Evolutionary conservation across 2,329 filamentous ascomycete genomes (phyloP), one percentile per base, ranked within the genome.

Genomic region (Hymenoscyphus salicellus): DNA sequence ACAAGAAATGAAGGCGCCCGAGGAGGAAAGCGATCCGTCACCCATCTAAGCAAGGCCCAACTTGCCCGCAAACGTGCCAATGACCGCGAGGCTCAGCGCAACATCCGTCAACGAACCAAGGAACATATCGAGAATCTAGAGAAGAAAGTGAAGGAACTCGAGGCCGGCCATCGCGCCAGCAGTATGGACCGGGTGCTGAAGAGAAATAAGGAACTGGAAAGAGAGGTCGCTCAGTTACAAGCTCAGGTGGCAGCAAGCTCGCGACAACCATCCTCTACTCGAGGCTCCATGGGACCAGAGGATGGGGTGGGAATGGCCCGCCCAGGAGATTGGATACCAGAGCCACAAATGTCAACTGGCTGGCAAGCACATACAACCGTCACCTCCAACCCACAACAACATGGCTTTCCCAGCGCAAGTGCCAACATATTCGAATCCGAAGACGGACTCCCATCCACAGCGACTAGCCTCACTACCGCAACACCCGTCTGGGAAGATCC

Each of bases 61-160:
- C 84, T 97, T 65, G 91, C 89, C 49, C 89, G 93, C 76, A 97
- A 97, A 82, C 85, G 93, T 69, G 91, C 91, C 75, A 96, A 96
- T 79, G 93, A 97, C 77, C 86, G 93, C 68, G 92, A 96, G 78
- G 92, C 93, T 55, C 93, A 97, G 79, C 86, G 93, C 58, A 92
- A 92, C 59, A 97, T 96, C 69, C 84, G 93, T 60, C 90, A 92
- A 76, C 85, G 93, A 71, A 96, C 92, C 46, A 94, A 93, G 79
- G 86, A 90, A 75, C 91, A 92, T 76, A 96, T 96, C 72, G 83
- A 72, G 57, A 70, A 66, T 30, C 61, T 75, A 16, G 72, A 75
- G 68, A 66, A 68, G 63, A 72, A 72, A 52, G 72, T 75, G 16
- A 72, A 70, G 65, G 73, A 75, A 58, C 61, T 73, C 30, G 71